phyloP scores from a whole-genome alignment of 164 flowering plant genomes.

The Vitis vinifera region ASM3070453v1 NC_081811.1:27234001-27234500 shows the following conservation, averaged over 20 bases:
- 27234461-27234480: slow-evolving; percentile 75
- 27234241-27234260: slow-evolving; percentile 66
- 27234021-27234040: background rate
- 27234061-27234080: too few relatives aligned
- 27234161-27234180: background rate
- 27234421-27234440: background rate
- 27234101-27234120: too few relatives aligned
- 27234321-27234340: slow-evolving; percentile 78
- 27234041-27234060: background rate
- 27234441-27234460: background rate
- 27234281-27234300: slow-evolving; percentile 86
- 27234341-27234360: slow-evolving; percentile 85
- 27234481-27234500: slow-evolving; percentile 53
- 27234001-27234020: background rate
- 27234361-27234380: slow-evolving; percentile 30
- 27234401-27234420: background rate
- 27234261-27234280: slow-evolving; percentile 85
- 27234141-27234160: too few relatives aligned
- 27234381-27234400: background rate
- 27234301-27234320: slow-evolving; percentile 59
- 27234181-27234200: background rate
- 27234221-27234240: slow-evolving; percentile 86
- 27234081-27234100: too few relatives aligned
- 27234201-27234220: slow-evolving; percentile 46
- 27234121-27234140: too few relatives aligned